Evolutionary conservation across 169 alveolate genomes (phyloP).

Genomic region (Cryptosporidium felis): DNA sequence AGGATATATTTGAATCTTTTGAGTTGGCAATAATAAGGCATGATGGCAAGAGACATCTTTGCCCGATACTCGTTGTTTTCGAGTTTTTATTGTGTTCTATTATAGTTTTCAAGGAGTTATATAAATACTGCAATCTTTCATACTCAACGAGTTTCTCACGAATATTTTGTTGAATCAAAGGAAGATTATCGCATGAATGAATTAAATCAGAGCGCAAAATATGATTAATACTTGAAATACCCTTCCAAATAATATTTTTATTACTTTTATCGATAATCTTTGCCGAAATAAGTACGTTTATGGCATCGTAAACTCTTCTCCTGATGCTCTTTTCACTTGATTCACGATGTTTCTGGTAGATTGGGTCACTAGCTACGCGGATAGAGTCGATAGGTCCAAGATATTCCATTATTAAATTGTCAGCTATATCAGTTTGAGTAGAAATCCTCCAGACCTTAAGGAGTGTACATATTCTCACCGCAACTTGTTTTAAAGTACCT

Average conservation of each 20-base stretch:
- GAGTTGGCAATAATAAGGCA: conserved; percentile 58
- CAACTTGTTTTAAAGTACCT: conserved; percentile 65
- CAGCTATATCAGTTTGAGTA: conserved; percentile 63
- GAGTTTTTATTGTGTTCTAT: conserved; percentile 30
- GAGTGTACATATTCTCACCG: conserved; percentile 50
- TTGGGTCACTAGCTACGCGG: conserved; percentile 18
- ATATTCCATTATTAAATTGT: conserved; percentile 59
- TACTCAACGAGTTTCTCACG: conserved; percentile 52
- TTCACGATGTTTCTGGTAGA: conserved; percentile 56
- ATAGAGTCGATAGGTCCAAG: conserved; percentile 36
- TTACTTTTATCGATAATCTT: conserved; percentile 76
- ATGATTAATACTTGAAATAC: conserved; percentile 45
- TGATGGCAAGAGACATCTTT: conserved; percentile 17
- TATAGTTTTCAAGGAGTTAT: conserved; percentile 40
- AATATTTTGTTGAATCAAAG: conserved; percentile 35
- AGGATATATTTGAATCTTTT: conserved; percentile 51
- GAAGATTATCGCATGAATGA: conserved; percentile 32
- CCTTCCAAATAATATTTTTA: conserved; percentile 71
- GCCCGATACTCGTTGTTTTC: neutral
- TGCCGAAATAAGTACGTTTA: conserved; percentile 83
- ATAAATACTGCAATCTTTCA: conserved; percentile 42
- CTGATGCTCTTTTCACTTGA: conserved; percentile 84
- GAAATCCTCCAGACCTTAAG: conserved; percentile 60
- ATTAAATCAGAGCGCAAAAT: neutral
- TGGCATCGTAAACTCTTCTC: conserved; percentile 86